Base-by-base conservation (phyloP, 192 early-diverging fungal genomes). In the Backusella liffmaniae region DNA sequence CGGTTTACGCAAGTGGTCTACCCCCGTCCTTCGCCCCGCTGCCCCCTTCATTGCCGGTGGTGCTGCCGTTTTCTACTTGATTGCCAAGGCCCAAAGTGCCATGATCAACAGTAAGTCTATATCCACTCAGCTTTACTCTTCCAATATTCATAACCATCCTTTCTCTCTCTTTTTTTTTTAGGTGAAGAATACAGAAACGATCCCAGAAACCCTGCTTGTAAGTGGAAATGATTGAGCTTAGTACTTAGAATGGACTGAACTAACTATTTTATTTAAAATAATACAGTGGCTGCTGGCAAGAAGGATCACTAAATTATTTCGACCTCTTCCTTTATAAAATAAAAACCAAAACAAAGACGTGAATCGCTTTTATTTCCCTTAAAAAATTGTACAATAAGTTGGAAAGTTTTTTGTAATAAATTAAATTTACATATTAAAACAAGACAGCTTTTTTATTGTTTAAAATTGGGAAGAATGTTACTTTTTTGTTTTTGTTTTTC, bases 161-260 rank as follows among this genome's bases (percentile, higher is more conserved):
- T 49, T 15, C n/a, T 53, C 2, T 53, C 37, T 29, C 12, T 41
- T 72, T 69, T 16, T 42, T 49, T 44, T 21, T 32, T 82, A 88
- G 87, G 72, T 75, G 85, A 86, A 5, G 23, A 73, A 13, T 88
- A 82, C 82, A 88, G 81, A 84, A 84, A 86, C 80, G 87, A 88
- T 70, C 85, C 85, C 66, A 84, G 85, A 81, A 88, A 88, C 83
- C 87, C 87, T 75, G 77, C 83, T 73, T 77, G 87, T 88, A 86
- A 80, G 85, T 84, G 18, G 35, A 66, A 23, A 42, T 35, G 13
- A 23, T 12, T 10, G 1, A 8, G 9, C 5, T 35, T 29, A 4
- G 37, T 39, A n/a, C 2, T 16, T 62, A 35, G n/a, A 44, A 12
- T 7, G 15, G 16, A 26, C 12, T 74, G 23, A 39, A 69, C 37